Conservation (phyloP, 192 early-diverging fungal genomes). For the Phycomyces nitens region DNA sequence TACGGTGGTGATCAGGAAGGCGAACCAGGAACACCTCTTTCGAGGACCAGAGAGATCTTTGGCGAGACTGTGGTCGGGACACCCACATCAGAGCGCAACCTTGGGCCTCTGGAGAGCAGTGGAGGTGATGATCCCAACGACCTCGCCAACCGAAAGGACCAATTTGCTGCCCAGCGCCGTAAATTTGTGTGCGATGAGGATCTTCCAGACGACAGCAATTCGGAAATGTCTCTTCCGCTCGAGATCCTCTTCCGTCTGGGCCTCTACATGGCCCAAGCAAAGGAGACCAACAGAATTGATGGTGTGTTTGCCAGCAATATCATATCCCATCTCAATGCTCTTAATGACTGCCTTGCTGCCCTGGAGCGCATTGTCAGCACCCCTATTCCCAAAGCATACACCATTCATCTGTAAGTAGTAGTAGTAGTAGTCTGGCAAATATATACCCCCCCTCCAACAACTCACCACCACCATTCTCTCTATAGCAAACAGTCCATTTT, state of each 20-base stretch:
- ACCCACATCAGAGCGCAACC: not conserved
- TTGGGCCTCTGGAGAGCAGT: constrained; percentile 8
- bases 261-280: constrained; percentile 49
- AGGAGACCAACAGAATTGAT: constrained; percentile 47
- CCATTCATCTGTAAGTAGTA: constrained; percentile 59
- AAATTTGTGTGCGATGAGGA: constrained; percentile 32
- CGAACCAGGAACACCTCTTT: not conserved
- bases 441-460: too few species aligned
- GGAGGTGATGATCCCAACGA: constrained; percentile 26
- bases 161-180: not conserved
- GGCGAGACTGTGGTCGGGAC: not conserved
- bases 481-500: constrained; percentile 64
- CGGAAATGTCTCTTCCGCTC: constrained; percentile 49
- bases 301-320: constrained; percentile 44
- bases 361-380: constrained; percentile 69
- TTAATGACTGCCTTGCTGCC: constrained; percentile 56
- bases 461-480: too few species aligned
- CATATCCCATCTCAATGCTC: constrained; percentile 47
- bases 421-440: too few species aligned
- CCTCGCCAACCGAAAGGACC: constrained; percentile 8
- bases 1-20: constrained; percentile 21
- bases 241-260: constrained; percentile 46
- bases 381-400: constrained; percentile 69
- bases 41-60: not conserved
- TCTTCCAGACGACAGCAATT: constrained; percentile 32